These are phyloP conservation scores for Plasmodium inui DNA, from an alignment of 169 alveolate genomes.

Conservation along the genomic window DNA sequence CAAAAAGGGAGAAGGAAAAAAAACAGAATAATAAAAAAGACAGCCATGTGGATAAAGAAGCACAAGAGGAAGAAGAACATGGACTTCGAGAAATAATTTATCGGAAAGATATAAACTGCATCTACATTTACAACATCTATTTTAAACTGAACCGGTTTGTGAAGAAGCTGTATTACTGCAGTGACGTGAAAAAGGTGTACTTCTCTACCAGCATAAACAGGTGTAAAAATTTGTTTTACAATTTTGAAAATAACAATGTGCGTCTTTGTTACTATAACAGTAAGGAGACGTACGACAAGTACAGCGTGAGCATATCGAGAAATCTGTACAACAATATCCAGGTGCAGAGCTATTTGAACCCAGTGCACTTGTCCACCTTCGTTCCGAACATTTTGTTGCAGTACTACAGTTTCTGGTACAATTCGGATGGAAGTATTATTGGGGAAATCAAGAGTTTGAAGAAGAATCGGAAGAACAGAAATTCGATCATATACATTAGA, in stretches of 20 bases:
- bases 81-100: conserved; percentile 75
- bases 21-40: not conserved
- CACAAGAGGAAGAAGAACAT: conserved; percentile 9
- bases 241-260: conserved; percentile 74
- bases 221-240: conserved; percentile 67
- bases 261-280: conserved; percentile 68
- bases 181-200: conserved; percentile 72
- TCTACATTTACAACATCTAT: conserved; percentile 53
- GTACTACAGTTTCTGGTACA: conserved; percentile 59
- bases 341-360: conserved; percentile 49
- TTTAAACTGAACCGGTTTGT: conserved; percentile 52
- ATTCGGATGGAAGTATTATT: conserved; percentile 34
- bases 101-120: conserved; percentile 69
- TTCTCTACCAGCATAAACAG: conserved; percentile 66
- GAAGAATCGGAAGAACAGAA: conserved; percentile 57
- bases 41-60: not conserved
- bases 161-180: conserved; percentile 66
- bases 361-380: conserved; percentile 52
- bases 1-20: not conserved
- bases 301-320: conserved; percentile 48
- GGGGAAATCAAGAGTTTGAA: conserved; percentile 64
- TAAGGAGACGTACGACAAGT: conserved; percentile 39
- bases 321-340: conserved; percentile 70
- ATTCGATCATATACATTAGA: conserved; percentile 44
- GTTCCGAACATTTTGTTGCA: conserved; percentile 44